Evolutionary conservation across 768 basidiomycete species (phyloP).

Genomic region (Pisolithus orientalis): DNA sequence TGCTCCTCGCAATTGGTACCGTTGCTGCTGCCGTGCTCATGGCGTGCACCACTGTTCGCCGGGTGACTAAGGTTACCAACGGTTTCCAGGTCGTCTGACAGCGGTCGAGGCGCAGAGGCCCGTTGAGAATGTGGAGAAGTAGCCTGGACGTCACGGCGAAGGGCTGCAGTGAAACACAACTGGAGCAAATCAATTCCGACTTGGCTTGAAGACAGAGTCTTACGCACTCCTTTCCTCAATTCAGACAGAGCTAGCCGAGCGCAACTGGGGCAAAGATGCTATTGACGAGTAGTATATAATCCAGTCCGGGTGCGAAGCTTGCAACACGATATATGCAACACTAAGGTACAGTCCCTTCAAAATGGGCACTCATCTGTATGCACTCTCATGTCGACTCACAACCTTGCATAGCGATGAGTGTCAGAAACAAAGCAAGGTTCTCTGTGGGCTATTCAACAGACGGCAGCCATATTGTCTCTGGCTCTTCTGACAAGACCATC

Average conservation of each 20-base stretch:
- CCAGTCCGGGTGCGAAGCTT: not conserved
- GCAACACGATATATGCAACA: not conserved
- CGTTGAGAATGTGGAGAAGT: slow-evolving; percentile 7
- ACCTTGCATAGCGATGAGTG: too few species aligned
- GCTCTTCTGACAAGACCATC: too few species aligned
- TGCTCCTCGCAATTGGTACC: not conserved
- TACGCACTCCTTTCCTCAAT: too few species aligned
- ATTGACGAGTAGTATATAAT: too few species aligned
- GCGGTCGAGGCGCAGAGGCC: slow-evolving; percentile 24
- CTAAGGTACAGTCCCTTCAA: not conserved
- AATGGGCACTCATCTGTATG: not conserved
- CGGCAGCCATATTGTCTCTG: too few species aligned
- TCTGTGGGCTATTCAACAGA: too few species aligned
- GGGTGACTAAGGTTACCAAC: not conserved
- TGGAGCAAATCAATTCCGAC: too few species aligned
- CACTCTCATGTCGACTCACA: too few species aligned
- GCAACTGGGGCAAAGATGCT: too few species aligned
- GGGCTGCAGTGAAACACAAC: not conserved
- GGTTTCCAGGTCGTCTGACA: not conserved
- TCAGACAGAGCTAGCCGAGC: too few species aligned
- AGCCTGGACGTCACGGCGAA: slow-evolving; percentile 14
- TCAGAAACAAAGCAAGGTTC: too few species aligned
- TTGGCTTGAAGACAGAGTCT: too few species aligned
- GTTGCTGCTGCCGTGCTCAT: not conserved
- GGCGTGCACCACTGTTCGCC: not conserved